A percentile compares a stretch with the other conserved stretches of the same genome.
Evolutionary conservation across 495 filamentous ascomycete genomes (phyloP).

Genomic region (Neurospora sublineolata): DNA sequence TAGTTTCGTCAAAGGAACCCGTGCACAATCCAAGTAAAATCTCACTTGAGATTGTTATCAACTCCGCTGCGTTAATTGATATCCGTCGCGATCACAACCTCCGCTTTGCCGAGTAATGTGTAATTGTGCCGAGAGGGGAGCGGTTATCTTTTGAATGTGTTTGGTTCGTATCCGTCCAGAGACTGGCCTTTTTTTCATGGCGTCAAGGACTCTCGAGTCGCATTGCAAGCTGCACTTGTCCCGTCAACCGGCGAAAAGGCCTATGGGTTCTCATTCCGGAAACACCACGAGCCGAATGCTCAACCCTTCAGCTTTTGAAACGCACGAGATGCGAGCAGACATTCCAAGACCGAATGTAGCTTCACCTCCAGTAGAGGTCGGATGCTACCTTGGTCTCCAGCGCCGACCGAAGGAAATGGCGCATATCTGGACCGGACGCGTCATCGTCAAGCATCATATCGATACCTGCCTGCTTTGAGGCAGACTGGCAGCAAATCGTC

Average conservation of each 20-base stretch:
- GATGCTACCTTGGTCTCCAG: conserved; percentile 47
- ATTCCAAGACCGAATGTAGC: not conserved
- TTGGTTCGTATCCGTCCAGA: not conserved
- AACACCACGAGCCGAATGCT: not conserved
- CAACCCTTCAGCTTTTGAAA: not conserved
- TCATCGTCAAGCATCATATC: conserved; percentile 36
- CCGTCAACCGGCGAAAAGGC: not conserved
- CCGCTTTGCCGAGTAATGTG: not conserved
- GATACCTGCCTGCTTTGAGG: conserved; percentile 28
- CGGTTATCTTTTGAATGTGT: not conserved
- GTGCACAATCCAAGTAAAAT: not conserved
- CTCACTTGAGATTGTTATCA: not conserved
- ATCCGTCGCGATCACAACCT: not conserved
- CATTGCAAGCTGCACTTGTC: not conserved
- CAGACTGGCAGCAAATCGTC: conserved; percentile 45
- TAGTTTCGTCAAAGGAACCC: conserved; percentile 7
- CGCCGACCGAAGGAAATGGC: conserved; percentile 50
- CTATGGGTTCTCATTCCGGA: not conserved
- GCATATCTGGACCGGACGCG: conserved; percentile 32
- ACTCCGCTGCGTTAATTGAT: not conserved
- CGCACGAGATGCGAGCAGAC: not conserved
- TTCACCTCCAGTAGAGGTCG: conserved; percentile 52
- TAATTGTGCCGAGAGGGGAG: not conserved
- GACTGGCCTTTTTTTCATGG: not conserved
- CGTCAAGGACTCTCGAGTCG: not conserved